Evolutionary conservation across 768 basidiomycete species (phyloP).

Genomic region (Trametes cubensis): DNA sequence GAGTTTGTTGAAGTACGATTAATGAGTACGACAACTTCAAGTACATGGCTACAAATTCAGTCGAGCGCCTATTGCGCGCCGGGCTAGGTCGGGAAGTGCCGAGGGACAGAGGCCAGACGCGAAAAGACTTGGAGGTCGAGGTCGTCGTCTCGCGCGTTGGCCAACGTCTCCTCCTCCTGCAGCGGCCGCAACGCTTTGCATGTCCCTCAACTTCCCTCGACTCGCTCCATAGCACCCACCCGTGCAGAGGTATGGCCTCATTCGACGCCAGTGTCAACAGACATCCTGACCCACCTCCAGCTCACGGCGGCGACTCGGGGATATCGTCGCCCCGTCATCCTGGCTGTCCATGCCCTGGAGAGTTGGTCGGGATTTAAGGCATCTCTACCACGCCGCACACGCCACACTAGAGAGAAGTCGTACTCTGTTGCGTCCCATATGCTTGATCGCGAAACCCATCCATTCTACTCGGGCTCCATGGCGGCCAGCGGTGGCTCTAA

Average conservation of each 20-base stretch:
- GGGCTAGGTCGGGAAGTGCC: slow-evolving; percentile 10
- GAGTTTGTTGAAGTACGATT: no score
- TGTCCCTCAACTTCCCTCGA: slow-evolving; percentile 19
- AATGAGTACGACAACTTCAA: no score
- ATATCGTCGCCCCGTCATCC: slow-evolving; percentile 39
- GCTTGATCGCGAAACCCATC: slow-evolving; percentile 21
- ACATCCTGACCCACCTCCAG: slow-evolving; percentile 27
- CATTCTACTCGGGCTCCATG: slow-evolving; percentile 21
- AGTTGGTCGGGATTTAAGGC: slow-evolving; percentile 55
- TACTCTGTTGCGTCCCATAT: slow-evolving; percentile 13
- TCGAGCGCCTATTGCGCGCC: not conserved
- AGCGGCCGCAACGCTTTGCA: slow-evolving; percentile 19
- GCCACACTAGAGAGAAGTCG: slow-evolving; percentile 29
- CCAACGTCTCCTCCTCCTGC: slow-evolving; percentile 12
- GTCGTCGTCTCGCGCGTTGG: slow-evolving; percentile 21
- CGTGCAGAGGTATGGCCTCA: slow-evolving; percentile 23
- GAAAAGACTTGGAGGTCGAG: slow-evolving; percentile 25
- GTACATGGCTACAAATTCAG: not conserved
- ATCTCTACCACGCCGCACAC: slow-evolving; percentile 45
- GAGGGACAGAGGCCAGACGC: slow-evolving; percentile 16
- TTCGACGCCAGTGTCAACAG: not conserved
- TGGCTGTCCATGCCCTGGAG: slow-evolving; percentile 79
- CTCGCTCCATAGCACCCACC: slow-evolving; percentile 23
- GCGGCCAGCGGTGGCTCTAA: slow-evolving; percentile 23
- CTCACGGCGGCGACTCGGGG: slow-evolving; percentile 41